phyloP scores from a whole-genome alignment of 495 filamentous ascomycete genomes.

The Massariosphaeria phaeospora region DNA sequence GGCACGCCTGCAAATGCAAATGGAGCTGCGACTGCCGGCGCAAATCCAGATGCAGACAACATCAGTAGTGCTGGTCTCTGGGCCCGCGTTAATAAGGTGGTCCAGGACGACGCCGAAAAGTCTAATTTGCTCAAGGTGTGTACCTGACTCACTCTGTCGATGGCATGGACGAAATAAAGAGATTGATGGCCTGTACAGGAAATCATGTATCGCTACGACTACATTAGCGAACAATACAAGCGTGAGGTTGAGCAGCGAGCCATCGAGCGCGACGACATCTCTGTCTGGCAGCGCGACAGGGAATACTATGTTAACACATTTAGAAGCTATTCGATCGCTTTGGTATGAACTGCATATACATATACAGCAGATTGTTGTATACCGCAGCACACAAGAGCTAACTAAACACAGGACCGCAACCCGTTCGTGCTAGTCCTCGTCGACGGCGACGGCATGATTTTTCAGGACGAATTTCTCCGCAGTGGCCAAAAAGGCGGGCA shows the following conservation, averaged over 20 bases:
- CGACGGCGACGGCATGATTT: conserved; percentile 75
- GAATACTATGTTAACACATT: conserved; percentile 2
- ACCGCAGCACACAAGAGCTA: too few relatives aligned
- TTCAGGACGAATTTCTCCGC: conserved; percentile 60
- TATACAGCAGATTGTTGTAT: too few relatives aligned
- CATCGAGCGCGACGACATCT: conserved; percentile 13
- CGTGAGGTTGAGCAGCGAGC: conserved; percentile 11
- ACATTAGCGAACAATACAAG: conserved; percentile 13
- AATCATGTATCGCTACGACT: conserved; percentile 27
- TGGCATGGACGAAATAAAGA: too few relatives aligned
- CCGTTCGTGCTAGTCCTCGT: conserved; percentile 71
- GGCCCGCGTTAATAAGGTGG: conserved; percentile 19
- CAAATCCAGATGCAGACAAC: too few relatives aligned
- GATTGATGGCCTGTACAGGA: conserved; percentile 22
- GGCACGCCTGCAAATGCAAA: too few relatives aligned
- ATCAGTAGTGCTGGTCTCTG: too few relatives aligned
- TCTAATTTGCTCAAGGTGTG: conserved; percentile 22
- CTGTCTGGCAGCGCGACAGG: conserved; percentile 1
- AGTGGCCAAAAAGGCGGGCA: conserved; percentile 66
- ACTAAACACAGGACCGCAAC: conserved; percentile 66
- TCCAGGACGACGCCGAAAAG: conserved; percentile 18
- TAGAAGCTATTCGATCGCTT: too few relatives aligned
- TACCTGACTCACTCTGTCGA: too few relatives aligned
- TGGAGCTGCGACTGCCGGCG: not conserved
- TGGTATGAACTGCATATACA: too few relatives aligned